A percentile compares a stretch with the other conserved stretches of the same genome.
Conservation (phyloP, 164 flowering plant species). For the Taxillus chinensis region DNA sequence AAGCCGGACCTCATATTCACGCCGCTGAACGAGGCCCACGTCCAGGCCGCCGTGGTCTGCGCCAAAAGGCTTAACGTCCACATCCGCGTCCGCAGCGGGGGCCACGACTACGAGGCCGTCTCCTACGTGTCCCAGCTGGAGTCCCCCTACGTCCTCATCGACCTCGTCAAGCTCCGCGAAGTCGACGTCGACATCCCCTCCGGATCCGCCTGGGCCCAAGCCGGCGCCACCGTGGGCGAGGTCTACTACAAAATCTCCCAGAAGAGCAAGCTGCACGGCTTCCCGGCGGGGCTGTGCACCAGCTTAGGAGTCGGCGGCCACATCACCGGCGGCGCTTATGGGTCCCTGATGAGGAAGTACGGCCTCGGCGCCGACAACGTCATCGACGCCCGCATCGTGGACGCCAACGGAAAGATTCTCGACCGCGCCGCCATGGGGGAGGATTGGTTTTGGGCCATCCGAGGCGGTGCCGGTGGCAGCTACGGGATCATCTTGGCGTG, state of each 20-base stretch:
- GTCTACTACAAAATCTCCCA: conserved; percentile 23
- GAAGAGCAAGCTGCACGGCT: conserved; percentile 24
- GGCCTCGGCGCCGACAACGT: conserved; percentile 39
- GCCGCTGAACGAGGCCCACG: conserved; percentile 17
- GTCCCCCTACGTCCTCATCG: conserved; percentile 28
- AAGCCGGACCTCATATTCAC: conserved; percentile 19
- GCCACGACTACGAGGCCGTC: conserved; percentile 43
- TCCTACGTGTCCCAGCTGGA: conserved; percentile 28
- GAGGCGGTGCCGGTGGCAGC: conserved; percentile 25
- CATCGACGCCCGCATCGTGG: conserved; percentile 25
- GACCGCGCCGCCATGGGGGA: conserved; percentile 21
- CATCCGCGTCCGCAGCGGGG: conserved; percentile 35
- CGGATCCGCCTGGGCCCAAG: conserved; percentile 29
- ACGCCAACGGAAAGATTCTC: conserved; percentile 16
- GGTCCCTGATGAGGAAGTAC: conserved; percentile 34
- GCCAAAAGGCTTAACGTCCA: conserved; percentile 18
- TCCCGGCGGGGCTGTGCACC: conserved; percentile 32
- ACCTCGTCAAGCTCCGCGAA: conserved; percentile 23
- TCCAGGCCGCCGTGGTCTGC: conserved; percentile 28
- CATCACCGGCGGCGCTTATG: conserved; percentile 36
- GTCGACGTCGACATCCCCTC: conserved; percentile 17
- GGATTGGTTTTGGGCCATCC: conserved; percentile 23
- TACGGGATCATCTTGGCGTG: conserved; percentile 18
- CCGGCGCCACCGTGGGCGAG: conserved; percentile 46
- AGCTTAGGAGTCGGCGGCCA: conserved; percentile 35